A percentile compares a stretch with the other conserved stretches of the same genome.
These are phyloP conservation scores for Calonectria pseudoreteaudii DNA, from an alignment of 2,329 filamentous ascomycete species.

Conservation along the genomic window DNA sequence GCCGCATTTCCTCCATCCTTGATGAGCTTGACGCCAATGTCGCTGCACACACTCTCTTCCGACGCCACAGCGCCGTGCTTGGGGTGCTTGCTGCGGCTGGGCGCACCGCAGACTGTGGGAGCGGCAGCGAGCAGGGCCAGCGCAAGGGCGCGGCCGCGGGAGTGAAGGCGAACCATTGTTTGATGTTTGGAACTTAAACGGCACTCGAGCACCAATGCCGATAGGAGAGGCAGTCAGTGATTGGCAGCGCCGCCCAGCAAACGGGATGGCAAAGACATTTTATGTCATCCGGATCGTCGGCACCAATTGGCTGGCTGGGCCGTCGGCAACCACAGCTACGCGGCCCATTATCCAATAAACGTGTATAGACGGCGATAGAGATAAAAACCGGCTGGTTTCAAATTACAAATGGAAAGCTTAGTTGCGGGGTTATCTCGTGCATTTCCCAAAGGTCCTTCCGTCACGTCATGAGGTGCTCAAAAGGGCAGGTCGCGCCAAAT, in stretches of 20 bases:
- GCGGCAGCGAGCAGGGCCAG: background rate
- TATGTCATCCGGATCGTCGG: slow-evolving; percentile 5
- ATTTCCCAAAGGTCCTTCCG: background rate
- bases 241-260: background rate
- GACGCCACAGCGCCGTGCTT: slow-evolving; percentile 70
- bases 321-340: background rate
- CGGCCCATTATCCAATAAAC: background rate
- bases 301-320: background rate
- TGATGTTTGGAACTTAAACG: too few relatives aligned
- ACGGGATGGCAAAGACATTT: background rate
- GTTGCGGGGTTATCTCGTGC: background rate
- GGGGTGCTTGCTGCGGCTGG: background rate
- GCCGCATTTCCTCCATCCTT: slow-evolving; percentile 73
- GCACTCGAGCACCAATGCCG: background rate
- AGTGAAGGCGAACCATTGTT: background rate
- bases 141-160: background rate
- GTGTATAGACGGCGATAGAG: background rate
- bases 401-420: slow-evolving; percentile 1
- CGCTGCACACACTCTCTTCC: slow-evolving; percentile 69
- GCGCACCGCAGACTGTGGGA: background rate
- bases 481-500: background rate
- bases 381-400: background rate
- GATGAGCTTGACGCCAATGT: slow-evolving; percentile 68
- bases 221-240: background rate
- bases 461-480: background rate